These are phyloP conservation scores for Acmispon strigosus DNA, from an alignment of 306 rosid species.

Conservation along the genomic window DNA sequence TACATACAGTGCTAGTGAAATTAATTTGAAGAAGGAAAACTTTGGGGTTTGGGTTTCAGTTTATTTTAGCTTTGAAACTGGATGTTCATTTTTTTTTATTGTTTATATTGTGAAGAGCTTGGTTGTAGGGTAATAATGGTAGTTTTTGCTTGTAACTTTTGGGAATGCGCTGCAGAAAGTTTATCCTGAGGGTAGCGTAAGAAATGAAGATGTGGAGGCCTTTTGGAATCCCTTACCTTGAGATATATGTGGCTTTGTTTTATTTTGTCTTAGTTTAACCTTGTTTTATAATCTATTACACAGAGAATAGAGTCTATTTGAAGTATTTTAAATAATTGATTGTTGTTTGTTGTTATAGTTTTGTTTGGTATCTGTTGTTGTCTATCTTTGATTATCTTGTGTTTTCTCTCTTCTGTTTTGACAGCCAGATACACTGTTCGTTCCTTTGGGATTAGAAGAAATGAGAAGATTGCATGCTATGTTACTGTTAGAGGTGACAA, in stretches of 20 bases:
- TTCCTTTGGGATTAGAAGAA: constrained; percentile 73
- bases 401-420: not conserved
- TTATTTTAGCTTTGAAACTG: not conserved
- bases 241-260: not conserved
- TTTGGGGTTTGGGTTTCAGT: not conserved
- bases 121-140: not conserved
- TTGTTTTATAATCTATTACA: not conserved
- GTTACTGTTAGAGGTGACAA: constrained; percentile 86
- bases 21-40: not conserved
- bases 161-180: not conserved
- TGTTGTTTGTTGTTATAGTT: not conserved
- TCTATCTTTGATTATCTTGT: not conserved
- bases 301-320: not conserved
- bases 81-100: not conserved
- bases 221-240: not conserved
- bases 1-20: not conserved
- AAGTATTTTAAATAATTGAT: not conserved
- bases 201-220: not conserved
- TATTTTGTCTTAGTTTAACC: not conserved
- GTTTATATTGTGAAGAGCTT: not conserved
- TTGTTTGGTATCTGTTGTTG: not conserved
- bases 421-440: constrained; percentile 78
- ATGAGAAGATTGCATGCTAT: constrained; percentile 88
- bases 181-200: not conserved
- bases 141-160: not conserved